These are phyloP conservation scores for Ophiostoma sp. DNA, from an alignment of 2,329 filamentous ascomycete species.

Conservation along the genomic window DNA sequence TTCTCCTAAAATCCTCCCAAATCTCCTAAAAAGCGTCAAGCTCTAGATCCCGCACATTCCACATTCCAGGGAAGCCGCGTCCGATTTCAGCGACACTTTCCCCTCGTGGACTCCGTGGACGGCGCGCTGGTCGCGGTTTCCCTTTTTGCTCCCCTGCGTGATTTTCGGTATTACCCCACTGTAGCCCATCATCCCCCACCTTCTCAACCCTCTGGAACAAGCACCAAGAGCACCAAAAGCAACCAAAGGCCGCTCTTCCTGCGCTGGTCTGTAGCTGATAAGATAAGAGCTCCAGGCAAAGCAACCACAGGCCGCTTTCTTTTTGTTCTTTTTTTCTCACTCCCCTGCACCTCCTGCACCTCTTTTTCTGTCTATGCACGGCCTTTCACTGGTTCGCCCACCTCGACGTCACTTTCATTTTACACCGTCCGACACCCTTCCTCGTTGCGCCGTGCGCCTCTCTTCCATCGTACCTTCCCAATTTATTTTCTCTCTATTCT, in stretches of 20 bases:
- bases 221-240: not conserved
- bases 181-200: slow-evolving; percentile 22
- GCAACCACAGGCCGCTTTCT: not conserved
- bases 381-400: not conserved
- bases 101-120: slow-evolving; percentile 19
- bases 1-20: not conserved
- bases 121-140: not conserved
- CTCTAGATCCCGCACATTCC: not conserved
- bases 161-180: slow-evolving; percentile 29
- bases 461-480: slow-evolving; percentile 12
- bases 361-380: not conserved
- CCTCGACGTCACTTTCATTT: slow-evolving; percentile 24
- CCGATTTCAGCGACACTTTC: slow-evolving; percentile 29
- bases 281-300: slow-evolving; percentile 34
- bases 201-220: not conserved
- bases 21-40: not conserved
- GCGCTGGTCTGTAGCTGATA: slow-evolving; percentile 31
- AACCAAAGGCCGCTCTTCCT: not conserved
- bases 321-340: not conserved
- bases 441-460: slow-evolving; percentile 3
- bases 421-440: slow-evolving; percentile 12
- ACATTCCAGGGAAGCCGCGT: slow-evolving; percentile 5
- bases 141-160: slow-evolving; percentile 28
- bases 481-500: not conserved
- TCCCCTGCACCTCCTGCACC: not conserved